Evolutionary conservation across 306 rosid genomes (phyloP), one percentile per base, ranked within the genome.

Genomic region (Datisca glomerata): DNA sequence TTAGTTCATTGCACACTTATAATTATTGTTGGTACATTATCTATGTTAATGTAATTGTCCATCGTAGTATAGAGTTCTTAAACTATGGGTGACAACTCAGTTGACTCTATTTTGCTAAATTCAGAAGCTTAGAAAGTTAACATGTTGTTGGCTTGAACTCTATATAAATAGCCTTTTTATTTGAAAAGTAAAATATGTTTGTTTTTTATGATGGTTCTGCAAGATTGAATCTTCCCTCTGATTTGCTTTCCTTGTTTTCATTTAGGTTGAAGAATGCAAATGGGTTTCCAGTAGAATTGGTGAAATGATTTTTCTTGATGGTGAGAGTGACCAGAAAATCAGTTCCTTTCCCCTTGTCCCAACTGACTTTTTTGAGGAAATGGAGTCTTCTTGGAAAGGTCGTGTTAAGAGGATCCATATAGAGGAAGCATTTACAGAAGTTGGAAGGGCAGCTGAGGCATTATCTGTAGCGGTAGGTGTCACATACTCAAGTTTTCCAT

Each of bases 371-470:
- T 89, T 77, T 34, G 95, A 89, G 76, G 91, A 89, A 68, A 74
- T 74, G 93, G 97, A 89, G 56, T 77, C 79, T 62, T 62, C 69
- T 32, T 83, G 97, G 97, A 80, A 77, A 56, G 73, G 86, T 53
- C 93, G 93, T 60, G 85, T 83, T 33, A 89, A 77, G 73, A 74
- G 75, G 73, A 62, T 45, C 65, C 95, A 89, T 60, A 63, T 83
- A 14, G 73, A 70, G 61, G 86, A 77, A 49, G 78, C 46, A 10
- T 72, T 72, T 65, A 54, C 60, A 31, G 85, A 68, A 63, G 84
- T 83, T 43, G 75, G 72, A 65, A 56, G 63, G 65, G 95, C 93
- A 47, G 83, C 95, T 21, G 64, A 65, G 72, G 85, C 77, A 34
- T 69, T 89, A 37, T 59, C 79, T 48, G 54, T 65, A 45, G 95